Conservation (phyloP, 1,284 basidiomycete genomes). For the Pseudomicrostroma phylloplanum region DNA sequence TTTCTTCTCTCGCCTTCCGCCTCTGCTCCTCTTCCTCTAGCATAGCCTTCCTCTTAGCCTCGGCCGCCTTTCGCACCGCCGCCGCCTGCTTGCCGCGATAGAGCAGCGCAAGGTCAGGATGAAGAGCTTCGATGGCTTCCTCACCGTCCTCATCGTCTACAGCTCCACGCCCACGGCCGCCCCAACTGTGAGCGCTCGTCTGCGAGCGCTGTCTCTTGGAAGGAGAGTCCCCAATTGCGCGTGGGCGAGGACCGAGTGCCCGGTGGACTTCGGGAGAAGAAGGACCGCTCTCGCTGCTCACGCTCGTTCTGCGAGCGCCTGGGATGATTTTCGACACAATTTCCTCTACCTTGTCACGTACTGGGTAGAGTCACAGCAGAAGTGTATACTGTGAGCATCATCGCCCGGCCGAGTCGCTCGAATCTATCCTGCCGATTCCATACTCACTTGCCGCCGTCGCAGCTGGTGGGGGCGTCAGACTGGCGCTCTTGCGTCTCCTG, state of each 20-base stretch:
- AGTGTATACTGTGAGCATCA: too few relatives aligned
- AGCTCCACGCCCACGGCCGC: background rate
- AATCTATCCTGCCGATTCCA: background rate
- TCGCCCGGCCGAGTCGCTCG: too few relatives aligned
- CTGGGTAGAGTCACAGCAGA: too few relatives aligned
- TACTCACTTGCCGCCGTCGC: background rate
- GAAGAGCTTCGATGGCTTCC: background rate
- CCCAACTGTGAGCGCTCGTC: background rate
- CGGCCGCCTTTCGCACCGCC: too few relatives aligned
- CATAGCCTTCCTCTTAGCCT: background rate
- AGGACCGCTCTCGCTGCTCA: background rate
- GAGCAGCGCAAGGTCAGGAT: background rate
- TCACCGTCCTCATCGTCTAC: background rate
- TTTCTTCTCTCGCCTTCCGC: slow-evolving; percentile 1
- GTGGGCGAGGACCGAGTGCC: background rate
- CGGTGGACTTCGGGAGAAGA: background rate
- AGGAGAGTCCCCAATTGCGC: background rate
- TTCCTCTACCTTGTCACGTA: background rate
- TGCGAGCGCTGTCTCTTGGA: slow-evolving; percentile 1
- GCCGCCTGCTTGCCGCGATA: slow-evolving; percentile 1
- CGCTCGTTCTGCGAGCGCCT: background rate
- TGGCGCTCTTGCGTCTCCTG: background rate
- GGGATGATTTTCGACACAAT: background rate
- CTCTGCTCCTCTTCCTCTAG: slow-evolving; percentile 2
- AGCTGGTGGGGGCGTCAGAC: background rate